These are phyloP conservation scores for Clohesyomyces aquaticus DNA, from an alignment of 495 filamentous ascomycete species.

Conservation along the genomic window DNA sequence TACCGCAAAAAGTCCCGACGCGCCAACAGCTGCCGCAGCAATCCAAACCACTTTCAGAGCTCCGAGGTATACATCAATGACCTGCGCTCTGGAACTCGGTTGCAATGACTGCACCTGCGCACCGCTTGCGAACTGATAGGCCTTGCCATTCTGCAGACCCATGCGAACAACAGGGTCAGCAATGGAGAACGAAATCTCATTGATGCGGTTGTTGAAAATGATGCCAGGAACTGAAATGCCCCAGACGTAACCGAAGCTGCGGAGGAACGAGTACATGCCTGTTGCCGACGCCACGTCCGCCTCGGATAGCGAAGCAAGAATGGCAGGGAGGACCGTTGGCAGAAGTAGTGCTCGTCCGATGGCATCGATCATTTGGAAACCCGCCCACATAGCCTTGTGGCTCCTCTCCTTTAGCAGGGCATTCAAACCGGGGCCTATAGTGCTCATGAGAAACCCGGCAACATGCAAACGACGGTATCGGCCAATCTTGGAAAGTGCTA, in stretches of 20 bases:
- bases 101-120: too few species aligned
- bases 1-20: too few species aligned
- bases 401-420: neutral
- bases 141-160: too few species aligned
- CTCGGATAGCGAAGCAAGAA: slow-evolving; percentile 1
- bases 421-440: neutral
- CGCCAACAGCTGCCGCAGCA: too few species aligned
- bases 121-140: too few species aligned
- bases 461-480: neutral
- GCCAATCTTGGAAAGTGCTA: neutral
- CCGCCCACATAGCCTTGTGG: neutral
- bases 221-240: neutral
- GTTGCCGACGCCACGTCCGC: neutral
- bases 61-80: too few species aligned
- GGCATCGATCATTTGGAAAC: neutral
- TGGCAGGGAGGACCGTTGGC: slow-evolving; percentile 9
- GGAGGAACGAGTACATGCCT: slow-evolving; percentile 6
- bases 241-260: slow-evolving; percentile 8
- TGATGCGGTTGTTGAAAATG: slow-evolving; percentile 28
- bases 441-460: neutral
- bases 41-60: too few species aligned
- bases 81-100: too few species aligned
- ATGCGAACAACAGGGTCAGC: too few species aligned
- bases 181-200: too few species aligned
- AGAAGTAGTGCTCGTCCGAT: neutral